These are phyloP conservation scores for Sarocladiaceae sp. DNA, from an alignment of 2,329 filamentous ascomycete genomes.

Conservation along the genomic window DNA sequence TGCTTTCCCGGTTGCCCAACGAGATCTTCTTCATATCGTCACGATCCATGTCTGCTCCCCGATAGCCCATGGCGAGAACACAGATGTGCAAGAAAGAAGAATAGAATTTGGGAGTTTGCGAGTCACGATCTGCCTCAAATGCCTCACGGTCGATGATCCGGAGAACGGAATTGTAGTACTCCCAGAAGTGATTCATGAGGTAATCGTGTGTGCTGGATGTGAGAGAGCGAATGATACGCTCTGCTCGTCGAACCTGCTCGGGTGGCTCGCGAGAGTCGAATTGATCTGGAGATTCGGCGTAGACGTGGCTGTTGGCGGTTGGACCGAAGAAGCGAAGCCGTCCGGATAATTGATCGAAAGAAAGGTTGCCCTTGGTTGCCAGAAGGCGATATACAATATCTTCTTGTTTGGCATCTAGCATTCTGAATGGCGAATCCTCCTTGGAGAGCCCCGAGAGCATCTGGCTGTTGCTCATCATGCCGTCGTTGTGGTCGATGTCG, in stretches of 20 bases:
- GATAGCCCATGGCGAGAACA: slow-evolving; percentile 48
- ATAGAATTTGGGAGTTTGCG: slow-evolving; percentile 44
- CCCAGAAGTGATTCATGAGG: slow-evolving; percentile 48
- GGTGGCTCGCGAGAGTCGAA: slow-evolving; percentile 33
- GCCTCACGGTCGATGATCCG: slow-evolving; percentile 45
- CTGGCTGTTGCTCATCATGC: slow-evolving; percentile 16
- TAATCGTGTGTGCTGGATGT: slow-evolving; percentile 45
- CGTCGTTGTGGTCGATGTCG: slow-evolving; percentile 21
- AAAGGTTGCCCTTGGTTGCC: slow-evolving; percentile 44
- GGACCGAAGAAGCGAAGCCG: slow-evolving; percentile 49
- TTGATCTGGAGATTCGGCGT: slow-evolving; percentile 34
- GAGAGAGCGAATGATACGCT: slow-evolving; percentile 43
- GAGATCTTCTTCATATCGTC: slow-evolving; percentile 44
- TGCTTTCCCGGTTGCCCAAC: slow-evolving; percentile 44
- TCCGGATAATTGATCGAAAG: slow-evolving; percentile 46
- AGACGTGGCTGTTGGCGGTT: slow-evolving; percentile 49
- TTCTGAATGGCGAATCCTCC: slow-evolving; percentile 29
- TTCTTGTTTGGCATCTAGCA: slow-evolving; percentile 37
- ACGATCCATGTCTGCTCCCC: slow-evolving; percentile 43
- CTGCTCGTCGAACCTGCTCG: slow-evolving; percentile 41
- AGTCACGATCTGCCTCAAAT: slow-evolving; percentile 43
- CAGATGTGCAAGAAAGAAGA: slow-evolving; percentile 48
- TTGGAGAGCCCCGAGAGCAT: slow-evolving; percentile 13
- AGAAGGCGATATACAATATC: slow-evolving; percentile 45
- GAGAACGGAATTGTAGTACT: slow-evolving; percentile 44